phyloP scores from a whole-genome alignment of 768 basidiomycete genomes.

The Mycena vulgaris region DNA sequence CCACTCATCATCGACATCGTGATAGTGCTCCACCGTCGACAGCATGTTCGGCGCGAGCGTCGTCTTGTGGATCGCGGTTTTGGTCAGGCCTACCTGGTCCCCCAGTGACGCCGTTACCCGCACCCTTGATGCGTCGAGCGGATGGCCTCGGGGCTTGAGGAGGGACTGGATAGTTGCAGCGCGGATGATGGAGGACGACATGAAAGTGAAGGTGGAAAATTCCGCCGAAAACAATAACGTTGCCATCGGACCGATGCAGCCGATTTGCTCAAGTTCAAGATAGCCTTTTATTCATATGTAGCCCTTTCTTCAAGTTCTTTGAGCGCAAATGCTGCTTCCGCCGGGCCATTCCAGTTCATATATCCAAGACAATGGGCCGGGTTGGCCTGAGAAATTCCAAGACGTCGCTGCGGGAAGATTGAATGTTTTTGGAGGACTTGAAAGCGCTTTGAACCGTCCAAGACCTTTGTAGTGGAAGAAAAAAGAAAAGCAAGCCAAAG shows the following conservation, averaged over 20 bases:
- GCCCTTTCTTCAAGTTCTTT: too few species aligned
- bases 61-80: conserved; percentile 30
- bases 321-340: too few species aligned
- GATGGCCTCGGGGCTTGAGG: conserved; percentile 29
- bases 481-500: neutral
- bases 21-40: conserved; percentile 37
- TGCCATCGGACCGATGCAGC: too few species aligned
- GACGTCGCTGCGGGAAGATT: too few species aligned
- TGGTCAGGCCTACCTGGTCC: conserved; percentile 31
- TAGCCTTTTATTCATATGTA: too few species aligned
- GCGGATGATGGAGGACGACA: conserved; percentile 31
- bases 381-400: too few species aligned
- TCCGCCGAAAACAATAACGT: too few species aligned
- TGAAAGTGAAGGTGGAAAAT: neutral
- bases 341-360: too few species aligned
- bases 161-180: conserved; percentile 35
- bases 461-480: too few species aligned
- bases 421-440: neutral
- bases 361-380: too few species aligned
- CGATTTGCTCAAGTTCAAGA: too few species aligned
- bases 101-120: conserved; percentile 32
- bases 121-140: conserved; percentile 22
- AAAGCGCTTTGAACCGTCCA: neutral
- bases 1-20: conserved; percentile 38
- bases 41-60: conserved; percentile 26